Base-by-base conservation (phyloP, 345 rosid species). In the Salix dunnii region DNA sequence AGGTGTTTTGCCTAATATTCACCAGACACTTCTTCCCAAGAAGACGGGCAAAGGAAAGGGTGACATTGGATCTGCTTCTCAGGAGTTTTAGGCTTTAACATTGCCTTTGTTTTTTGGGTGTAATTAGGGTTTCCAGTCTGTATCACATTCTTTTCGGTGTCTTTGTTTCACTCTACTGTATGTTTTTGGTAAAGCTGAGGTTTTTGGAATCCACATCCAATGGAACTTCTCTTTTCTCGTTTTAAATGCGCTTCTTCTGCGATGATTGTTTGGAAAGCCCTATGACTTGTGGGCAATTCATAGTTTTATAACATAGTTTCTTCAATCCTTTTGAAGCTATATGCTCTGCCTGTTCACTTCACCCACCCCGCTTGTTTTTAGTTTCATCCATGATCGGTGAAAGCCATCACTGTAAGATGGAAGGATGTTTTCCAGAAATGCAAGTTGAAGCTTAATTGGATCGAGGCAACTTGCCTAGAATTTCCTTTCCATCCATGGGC, bases 1-100 rank as follows among this genome's bases (percentile, higher is more conserved):
- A 2, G 94, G 97, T 31, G 93, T 92, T 3, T 74, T 92, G 77
- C 97, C 97, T 0, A 92, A 92, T 79, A 90, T 89, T 76, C 89
- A 92, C 74, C 88, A 85, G 75, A 86, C 77, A 5, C 86, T 92
- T 31, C 81, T 92, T 23, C 94, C 91, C 0, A 82, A 86, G 79
- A 91, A 88, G 78, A 0, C 16, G 35, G 89, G 87, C 0, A 79
- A 86, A 61, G 85, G 84, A 40, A 91, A 90, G 80, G 93, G 91
- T 9, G 93, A 91, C 9, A 82, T 87, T 18, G 91, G 92, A 20
- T 91, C 91, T 1, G 88, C 86, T 16, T 91, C 92, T 63, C 92
- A 90, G 18, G 91, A 91, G 76, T 78, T 70, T n/a, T 70, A 38
- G n/a, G 53, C 25, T 35, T 16, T 40, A 31, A 5, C 0, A 0